Evolutionary conservation across 441 rosid species (phyloP).

Genomic region (Isatis lusitanica): DNA sequence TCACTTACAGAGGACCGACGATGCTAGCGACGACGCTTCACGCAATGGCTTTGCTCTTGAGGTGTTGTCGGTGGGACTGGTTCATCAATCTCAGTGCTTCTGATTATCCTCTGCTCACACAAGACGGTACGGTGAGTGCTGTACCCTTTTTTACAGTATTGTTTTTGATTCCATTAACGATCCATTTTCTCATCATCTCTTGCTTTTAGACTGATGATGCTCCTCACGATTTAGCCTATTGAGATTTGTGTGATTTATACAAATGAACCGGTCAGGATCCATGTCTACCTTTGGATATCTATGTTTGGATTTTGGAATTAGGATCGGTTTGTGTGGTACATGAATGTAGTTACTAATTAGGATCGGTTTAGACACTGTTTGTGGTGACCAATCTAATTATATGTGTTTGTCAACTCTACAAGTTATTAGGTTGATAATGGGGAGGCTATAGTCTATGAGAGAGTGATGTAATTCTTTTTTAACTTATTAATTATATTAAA

Average conservation of each 20-base stretch:
- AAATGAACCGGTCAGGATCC: constrained; percentile 1
- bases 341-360: no score
- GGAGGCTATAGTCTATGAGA: background rate
- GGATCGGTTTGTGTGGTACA: no score
- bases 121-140: constrained; percentile 94
- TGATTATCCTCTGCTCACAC: constrained; percentile 69
- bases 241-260: no score
- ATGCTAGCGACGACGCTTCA: constrained; percentile 72
- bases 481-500: background rate
- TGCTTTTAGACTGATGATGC: background rate
- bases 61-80: constrained; percentile 78
- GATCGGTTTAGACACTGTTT: constrained; percentile 6
- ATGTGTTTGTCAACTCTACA: background rate
- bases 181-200: background rate
- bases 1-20: constrained; percentile 72
- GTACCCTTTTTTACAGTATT: constrained; percentile 10
- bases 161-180: background rate
- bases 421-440: background rate
- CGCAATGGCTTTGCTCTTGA: constrained; percentile 63
- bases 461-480: background rate
- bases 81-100: constrained; percentile 77
- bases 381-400: background rate
- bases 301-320: background rate
- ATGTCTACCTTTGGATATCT: background rate
- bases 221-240: background rate